Evolutionary conservation across 139 green algal genomes (phyloP), one percentile per base, ranked within the genome.

Genomic region (Dunaliella primolecta): DNA sequence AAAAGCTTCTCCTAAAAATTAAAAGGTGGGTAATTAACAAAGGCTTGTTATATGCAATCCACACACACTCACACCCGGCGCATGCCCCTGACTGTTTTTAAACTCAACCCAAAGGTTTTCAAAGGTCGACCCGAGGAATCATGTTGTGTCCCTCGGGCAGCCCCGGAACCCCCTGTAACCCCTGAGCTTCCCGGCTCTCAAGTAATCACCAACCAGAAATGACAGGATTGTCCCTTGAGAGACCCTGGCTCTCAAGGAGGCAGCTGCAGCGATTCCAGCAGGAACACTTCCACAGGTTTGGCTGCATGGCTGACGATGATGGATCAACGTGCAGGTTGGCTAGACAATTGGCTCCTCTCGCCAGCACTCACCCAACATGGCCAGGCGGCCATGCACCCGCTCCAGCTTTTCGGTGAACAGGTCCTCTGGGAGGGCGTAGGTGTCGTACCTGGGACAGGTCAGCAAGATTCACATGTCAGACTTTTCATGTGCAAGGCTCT

Each of bases 351-450:
- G 15, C 7, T 7, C 46, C 15, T 64, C 7, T 15, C 7, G 7
- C 46, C 46, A 74, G 15, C 78, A 78, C 75, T 57, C 64, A 78
- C 72, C 88, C 33, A 91, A 36, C 88, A 92, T 93, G 36, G 90
- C 90, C 37, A 93, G 36, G 21, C 90, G 84, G 32, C 84, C 88
- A 36, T 93, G 88, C 36, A 91, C 37, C 27, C 38, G 70, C 90
- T 93, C 87, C 33, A 87, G 87, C n/a, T 70, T 21, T 55, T 87
- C 76, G 7, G 89, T 90, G 87, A 92, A 92, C 21, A 90, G 84
- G 32, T 77, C 83, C 75, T 86, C 79, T 2, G 90, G 90, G 15
- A 93, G 2, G 24, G 32, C 33, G 36, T 78, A 36, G 72, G 72
- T 78, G 72, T 78, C 72, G 72, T 78, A 36, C 72, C 30, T 33